phyloP scores from a whole-genome alignment of 169 alveolate genomes.

The Plasmodium ovale region DNA sequence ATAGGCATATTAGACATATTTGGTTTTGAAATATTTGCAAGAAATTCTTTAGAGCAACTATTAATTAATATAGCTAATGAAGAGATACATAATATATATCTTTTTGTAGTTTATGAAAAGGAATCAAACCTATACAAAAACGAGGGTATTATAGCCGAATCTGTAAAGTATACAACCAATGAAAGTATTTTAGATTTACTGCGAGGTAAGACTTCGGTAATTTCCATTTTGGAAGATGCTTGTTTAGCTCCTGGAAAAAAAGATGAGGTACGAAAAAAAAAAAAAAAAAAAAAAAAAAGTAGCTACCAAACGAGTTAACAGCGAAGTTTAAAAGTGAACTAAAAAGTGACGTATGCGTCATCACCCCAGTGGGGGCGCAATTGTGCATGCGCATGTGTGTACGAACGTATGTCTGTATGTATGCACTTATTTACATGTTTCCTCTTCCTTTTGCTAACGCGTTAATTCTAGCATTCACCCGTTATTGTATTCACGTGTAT shows the following conservation, averaged over 20 bases:
- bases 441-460: background rate
- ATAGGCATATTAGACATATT: slow-evolving; percentile 98
- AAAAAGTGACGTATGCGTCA: no score
- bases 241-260: slow-evolving; percentile 70
- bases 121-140: slow-evolving; percentile 57
- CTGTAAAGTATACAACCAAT: slow-evolving; percentile 71
- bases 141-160: slow-evolving; percentile 59
- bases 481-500: slow-evolving; percentile 1
- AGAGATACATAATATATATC: slow-evolving; percentile 72
- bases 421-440: background rate
- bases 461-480: background rate
- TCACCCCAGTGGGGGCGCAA: no score
- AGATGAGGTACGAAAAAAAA: slow-evolving; percentile 14
- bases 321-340: no score
- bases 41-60: slow-evolving; percentile 98
- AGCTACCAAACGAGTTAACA: no score
- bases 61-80: slow-evolving; percentile 99
- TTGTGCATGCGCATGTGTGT: no score
- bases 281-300: background rate
- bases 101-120: slow-evolving; percentile 60
- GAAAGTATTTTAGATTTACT: slow-evolving; percentile 57
- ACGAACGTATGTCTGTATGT: no score
- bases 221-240: slow-evolving; percentile 68
- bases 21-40: slow-evolving; percentile 98
- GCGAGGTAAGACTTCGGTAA: slow-evolving; percentile 57